A percentile compares a stretch with the other conserved stretches of the same genome.
Conservation (phyloP, 495 filamentous ascomycete species). For the Podospora didyma region DNA sequence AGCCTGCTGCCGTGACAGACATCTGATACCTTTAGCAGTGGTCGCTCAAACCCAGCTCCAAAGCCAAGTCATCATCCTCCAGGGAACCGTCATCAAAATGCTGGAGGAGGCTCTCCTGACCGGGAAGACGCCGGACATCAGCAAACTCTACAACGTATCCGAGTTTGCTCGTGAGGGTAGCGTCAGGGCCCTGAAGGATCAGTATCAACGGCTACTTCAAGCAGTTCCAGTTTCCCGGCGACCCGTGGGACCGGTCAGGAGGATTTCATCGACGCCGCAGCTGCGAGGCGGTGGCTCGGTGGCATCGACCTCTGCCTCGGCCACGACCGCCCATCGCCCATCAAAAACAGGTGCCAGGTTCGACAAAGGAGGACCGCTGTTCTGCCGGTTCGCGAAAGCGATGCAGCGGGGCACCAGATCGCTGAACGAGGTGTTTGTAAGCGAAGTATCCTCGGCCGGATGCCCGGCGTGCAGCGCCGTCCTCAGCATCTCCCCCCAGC, state of each 20-base stretch:
- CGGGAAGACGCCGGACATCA: conserved; percentile 21
- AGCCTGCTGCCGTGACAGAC: background rate
- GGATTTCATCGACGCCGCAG: conserved; percentile 25
- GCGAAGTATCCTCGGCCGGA: background rate
- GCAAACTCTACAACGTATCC: conserved; percentile 29
- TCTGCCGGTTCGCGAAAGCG: conserved; percentile 25
- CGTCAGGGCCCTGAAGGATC: conserved; percentile 33
- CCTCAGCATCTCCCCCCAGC: conserved; percentile 4
- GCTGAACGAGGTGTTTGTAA: background rate
- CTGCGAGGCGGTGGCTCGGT: conserved; percentile 8
- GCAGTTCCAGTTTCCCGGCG: conserved; percentile 9
- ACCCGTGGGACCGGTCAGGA: conserved; percentile 15
- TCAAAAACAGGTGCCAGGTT: conserved; percentile 1
- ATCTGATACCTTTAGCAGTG: conserved; percentile 8
- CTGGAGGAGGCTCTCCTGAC: conserved; percentile 29
- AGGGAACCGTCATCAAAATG: conserved; percentile 29
- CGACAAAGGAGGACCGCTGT: conserved; percentile 17
- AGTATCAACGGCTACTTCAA: conserved; percentile 29
- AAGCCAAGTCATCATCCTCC: conserved; percentile 31
- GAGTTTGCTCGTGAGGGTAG: conserved; percentile 32
- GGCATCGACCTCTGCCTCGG: background rate
- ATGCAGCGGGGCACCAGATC: conserved; percentile 17
- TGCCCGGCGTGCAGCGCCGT: conserved; percentile 21
- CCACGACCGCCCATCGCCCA: background rate
- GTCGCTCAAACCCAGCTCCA: conserved; percentile 35